Conservation (phyloP, 768 basidiomycete genomes). For the Rhodotorula sphaerocarpa region DNA sequence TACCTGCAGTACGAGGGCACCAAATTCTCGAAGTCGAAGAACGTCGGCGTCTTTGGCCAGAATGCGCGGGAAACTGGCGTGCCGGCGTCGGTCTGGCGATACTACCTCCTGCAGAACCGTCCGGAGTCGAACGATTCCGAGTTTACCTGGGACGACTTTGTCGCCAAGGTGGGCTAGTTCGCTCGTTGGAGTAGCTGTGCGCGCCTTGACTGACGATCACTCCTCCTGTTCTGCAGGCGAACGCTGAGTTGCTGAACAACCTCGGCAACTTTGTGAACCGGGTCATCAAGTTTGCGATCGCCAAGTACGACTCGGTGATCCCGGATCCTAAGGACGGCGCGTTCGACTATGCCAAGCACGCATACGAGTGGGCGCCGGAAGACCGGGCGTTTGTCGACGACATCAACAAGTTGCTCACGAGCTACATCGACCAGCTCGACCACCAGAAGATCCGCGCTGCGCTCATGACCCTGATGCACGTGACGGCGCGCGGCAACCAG, state of each 20-base stretch:
- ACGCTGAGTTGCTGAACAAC: conserved; percentile 87
- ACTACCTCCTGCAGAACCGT: conserved; percentile 82
- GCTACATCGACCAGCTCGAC: conserved; percentile 83
- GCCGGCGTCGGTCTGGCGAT: conserved; percentile 90
- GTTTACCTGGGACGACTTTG: conserved; percentile 94
- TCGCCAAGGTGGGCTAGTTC: conserved; percentile 52
- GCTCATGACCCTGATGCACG: conserved; percentile 76
- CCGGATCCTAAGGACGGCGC: conserved; percentile 67
- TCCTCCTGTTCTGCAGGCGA: conserved; percentile 50
- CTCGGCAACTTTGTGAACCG: conserved; percentile 98
- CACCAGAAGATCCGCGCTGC: conserved; percentile 79
- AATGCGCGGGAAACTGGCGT: conserved; percentile 88
- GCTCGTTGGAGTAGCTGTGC: too few relatives aligned
- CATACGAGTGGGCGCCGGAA: conserved; percentile 50
- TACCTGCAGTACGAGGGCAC: conserved; percentile 97
- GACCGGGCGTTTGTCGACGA: conserved; percentile 61
- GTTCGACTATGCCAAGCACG: conserved; percentile 62
- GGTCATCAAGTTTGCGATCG: conserved; percentile 78
- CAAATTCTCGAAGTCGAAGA: conserved; percentile 96
- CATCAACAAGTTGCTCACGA: conserved; percentile 66
- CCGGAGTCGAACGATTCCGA: conserved; percentile 91
- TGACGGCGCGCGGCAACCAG: conserved; percentile 80
- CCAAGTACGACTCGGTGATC: conserved; percentile 69
- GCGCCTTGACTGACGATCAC: too few relatives aligned
- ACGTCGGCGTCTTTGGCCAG: conserved; percentile 93